phyloP scores from a whole-genome alignment of 305 asterid genomes.

The Solanum hybrid region DNA sequence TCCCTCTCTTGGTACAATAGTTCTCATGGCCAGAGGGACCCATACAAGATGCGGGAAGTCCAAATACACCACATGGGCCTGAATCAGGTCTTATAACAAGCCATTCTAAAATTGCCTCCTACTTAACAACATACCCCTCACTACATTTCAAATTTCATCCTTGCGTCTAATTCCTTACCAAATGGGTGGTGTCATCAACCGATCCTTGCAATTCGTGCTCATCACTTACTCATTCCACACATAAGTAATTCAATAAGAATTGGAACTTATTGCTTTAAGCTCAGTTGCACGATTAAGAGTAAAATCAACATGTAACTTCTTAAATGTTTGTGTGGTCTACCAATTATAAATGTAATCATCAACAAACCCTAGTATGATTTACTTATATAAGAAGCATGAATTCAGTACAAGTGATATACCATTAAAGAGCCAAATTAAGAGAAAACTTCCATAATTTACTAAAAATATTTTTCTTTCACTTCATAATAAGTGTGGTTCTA shows the following conservation, averaged over 20 bases:
- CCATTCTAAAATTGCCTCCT: background rate
- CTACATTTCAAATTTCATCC: background rate
- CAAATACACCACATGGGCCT: background rate
- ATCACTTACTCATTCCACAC: background rate
- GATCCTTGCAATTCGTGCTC: background rate
- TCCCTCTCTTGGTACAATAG: background rate
- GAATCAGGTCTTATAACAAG: background rate
- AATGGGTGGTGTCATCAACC: background rate
- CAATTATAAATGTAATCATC: too few relatives aligned
- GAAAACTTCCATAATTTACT: background rate
- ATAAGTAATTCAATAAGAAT: background rate
- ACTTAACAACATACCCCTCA: background rate
- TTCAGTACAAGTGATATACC: background rate
- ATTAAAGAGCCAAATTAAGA: too few relatives aligned
- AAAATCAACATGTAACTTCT: background rate
- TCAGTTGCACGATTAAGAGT: background rate
- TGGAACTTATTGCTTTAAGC: background rate
- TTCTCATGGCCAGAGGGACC: background rate
- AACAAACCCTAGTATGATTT: background rate
- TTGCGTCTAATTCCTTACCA: background rate
- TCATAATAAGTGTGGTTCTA: background rate
- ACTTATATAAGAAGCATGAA: background rate
- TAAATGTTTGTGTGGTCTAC: background rate
- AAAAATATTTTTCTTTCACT: background rate
- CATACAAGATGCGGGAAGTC: background rate